Evolutionary conservation across 2,329 filamentous ascomycete genomes (phyloP), one percentile per base, ranked within the genome.

Genomic region (Sclerotinia nivalis): DNA sequence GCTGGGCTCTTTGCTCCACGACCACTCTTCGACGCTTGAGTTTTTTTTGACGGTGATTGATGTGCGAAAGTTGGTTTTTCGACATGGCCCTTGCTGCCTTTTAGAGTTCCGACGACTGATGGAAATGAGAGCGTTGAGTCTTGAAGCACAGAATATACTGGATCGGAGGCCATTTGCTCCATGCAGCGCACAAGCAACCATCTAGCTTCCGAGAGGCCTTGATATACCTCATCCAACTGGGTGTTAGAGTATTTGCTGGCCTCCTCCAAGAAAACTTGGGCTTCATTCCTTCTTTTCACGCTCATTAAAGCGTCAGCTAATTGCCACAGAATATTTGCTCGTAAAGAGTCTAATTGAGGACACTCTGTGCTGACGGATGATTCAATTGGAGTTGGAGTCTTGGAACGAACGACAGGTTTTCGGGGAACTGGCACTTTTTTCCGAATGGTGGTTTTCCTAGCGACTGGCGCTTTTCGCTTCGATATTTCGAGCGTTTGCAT

Each of bases 61-160:
- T 71, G 72, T 18, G 31, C 66, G 18, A 68, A 54, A 34, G 72
- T 76, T 34, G 74, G 59, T 54, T 72, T 74, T 25, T 78, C 76
- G 55, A 67, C 69, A 40, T 69, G 52, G 45, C 69, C 73, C 43
- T 75, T 70, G n/a, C 68, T 75, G 2, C 45, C 18, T 54, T 75
- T 79, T 1, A 71, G 52, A 13, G 66, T 49, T 15, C 74, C 74
- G 12, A 73, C 58, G 3, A 95, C 83, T 0, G 92, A 89, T 1
- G 94, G 93, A 71, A 95, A 91, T 0, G 93, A 96, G 37, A 97
- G 89, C 0, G 93, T 97, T 0, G 96, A 97, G 76, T 99, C 96
- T 59, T 95, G 92, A 22, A 98, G 86, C 13, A 95, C 91, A 25
- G 93, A 96, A 79, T 95, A 96, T 4, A 96, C 91, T 3, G 94